Percentiles rank a stretch among this genome's conserved stretches.
These are phyloP conservation scores for Apiospora malaysiana DNA, from an alignment of 2,329 filamentous ascomycete genomes.

Conservation along the genomic window DNA sequence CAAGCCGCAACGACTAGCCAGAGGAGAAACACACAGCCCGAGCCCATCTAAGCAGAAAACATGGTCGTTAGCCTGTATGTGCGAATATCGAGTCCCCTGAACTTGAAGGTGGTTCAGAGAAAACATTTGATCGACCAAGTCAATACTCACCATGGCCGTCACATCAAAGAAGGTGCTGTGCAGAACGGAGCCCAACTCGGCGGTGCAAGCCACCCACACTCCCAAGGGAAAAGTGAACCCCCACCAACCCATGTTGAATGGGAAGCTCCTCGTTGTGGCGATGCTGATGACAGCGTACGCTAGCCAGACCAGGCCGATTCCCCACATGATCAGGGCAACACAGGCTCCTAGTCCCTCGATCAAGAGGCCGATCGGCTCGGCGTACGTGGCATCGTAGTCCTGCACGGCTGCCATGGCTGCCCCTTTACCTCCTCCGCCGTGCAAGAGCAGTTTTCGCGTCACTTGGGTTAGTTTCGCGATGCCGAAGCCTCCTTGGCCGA, in stretches of 20 bases:
- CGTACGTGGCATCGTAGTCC: conserved; percentile 46
- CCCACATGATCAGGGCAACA: conserved; percentile 42
- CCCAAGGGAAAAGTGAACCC: conserved; percentile 46
- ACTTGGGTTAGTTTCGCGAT: conserved; percentile 50
- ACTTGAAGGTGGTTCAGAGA: not conserved
- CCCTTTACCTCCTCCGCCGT: not conserved
- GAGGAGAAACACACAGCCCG: conserved; percentile 46
- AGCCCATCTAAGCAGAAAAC: conserved; percentile 42
- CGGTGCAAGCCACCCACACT: conserved; percentile 47
- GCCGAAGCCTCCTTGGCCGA: conserved; percentile 66
- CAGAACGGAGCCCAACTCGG: conserved; percentile 46
- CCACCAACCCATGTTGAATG: conserved; percentile 48
- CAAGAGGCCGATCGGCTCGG: conserved; percentile 35
- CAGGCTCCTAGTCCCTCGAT: conserved; percentile 59
- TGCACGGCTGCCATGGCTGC: conserved; percentile 22
- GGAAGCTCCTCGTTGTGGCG: conserved; percentile 40
- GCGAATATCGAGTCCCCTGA: not conserved
- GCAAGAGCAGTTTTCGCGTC: conserved; percentile 39
- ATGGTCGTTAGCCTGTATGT: not conserved
- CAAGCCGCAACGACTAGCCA: conserved; percentile 49
- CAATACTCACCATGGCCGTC: not conserved
- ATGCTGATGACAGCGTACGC: conserved; percentile 40
- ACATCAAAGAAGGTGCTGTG: conserved; percentile 11
- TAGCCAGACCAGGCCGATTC: conserved; percentile 42
- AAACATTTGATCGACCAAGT: too few species aligned